Evolutionary conservation across 2,329 filamentous ascomycete genomes (phyloP).

Genomic region (Ploettnerulaceae sp.): DNA sequence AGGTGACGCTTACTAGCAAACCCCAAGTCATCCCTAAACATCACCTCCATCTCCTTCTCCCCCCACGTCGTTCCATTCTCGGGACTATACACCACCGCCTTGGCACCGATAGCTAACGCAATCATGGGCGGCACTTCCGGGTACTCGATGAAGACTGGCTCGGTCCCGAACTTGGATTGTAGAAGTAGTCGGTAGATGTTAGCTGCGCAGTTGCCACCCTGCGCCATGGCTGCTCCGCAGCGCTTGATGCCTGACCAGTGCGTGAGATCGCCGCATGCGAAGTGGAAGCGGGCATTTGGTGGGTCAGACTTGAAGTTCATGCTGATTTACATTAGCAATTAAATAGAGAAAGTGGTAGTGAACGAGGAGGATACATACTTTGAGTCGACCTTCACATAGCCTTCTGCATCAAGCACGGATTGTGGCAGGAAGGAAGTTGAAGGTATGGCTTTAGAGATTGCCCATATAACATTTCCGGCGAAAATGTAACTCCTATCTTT

Average conservation of each 20-base stretch:
- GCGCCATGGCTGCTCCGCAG: slow-evolving; percentile 70
- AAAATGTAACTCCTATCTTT: slow-evolving; percentile 54
- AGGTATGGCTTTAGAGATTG: slow-evolving; percentile 58
- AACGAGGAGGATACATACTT: slow-evolving; percentile 38
- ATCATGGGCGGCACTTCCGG: slow-evolving; percentile 59
- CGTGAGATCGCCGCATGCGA: slow-evolving; percentile 64
- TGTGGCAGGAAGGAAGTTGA: slow-evolving; percentile 59
- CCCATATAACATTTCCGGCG: slow-evolving; percentile 64
- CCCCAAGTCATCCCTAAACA: slow-evolving; percentile 66
- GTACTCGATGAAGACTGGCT: slow-evolving; percentile 46
- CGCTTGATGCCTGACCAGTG: slow-evolving; percentile 76
- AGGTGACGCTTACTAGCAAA: slow-evolving; percentile 49
- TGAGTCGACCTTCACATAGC: slow-evolving; percentile 58
- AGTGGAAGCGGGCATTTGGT: slow-evolving; percentile 57
- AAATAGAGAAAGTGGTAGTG: too few species aligned
- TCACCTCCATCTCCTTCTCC: slow-evolving; percentile 55
- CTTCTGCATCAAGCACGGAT: slow-evolving; percentile 55
- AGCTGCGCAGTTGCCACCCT: slow-evolving; percentile 59
- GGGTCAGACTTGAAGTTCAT: slow-evolving; percentile 50
- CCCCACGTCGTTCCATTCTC: slow-evolving; percentile 53
- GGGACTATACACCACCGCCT: slow-evolving; percentile 59
- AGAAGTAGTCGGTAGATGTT: slow-evolving; percentile 64
- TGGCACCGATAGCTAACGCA: slow-evolving; percentile 65
- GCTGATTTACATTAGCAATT: slow-evolving; percentile 32
- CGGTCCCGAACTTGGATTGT: slow-evolving; percentile 36